phyloP scores from a whole-genome alignment of 495 filamentous ascomycete species.

The Podospora anserina region DNA sequence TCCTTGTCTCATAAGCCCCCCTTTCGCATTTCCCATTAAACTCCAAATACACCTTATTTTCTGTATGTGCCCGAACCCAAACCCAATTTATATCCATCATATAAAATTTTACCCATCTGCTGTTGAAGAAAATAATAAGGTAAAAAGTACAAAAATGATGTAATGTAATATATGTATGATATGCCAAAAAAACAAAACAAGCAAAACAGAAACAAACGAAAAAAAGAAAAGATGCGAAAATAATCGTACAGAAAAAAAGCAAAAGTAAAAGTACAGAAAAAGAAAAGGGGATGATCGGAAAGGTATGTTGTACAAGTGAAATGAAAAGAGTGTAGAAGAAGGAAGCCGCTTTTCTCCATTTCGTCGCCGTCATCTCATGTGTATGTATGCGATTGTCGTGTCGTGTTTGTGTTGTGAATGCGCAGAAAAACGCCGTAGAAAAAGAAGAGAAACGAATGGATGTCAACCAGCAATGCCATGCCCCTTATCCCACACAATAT shows the following conservation, averaged over 20 bases:
- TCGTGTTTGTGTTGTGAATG: neutral
- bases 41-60: neutral
- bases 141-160: slow-evolving; percentile 7
- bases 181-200: slow-evolving; percentile 2
- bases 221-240: slow-evolving; percentile 10
- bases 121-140: slow-evolving; percentile 5
- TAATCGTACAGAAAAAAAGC: slow-evolving; percentile 17
- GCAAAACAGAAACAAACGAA: neutral
- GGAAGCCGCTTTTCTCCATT: neutral
- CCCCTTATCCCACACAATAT: neutral
- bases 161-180: neutral
- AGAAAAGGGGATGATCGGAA: slow-evolving; percentile 7
- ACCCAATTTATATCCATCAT: neutral
- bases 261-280: slow-evolving; percentile 8
- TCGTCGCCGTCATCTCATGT: neutral
- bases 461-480: neutral
- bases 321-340: neutral
- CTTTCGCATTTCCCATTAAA: neutral
- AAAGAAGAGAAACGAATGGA: neutral
- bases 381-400: neutral
- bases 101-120: neutral
- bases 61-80: neutral
- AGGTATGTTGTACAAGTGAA: slow-evolving; percentile 3
- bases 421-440: too few species aligned
- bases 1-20: neutral